Percentiles rank a stretch among this genome's conserved stretches.
Conservation (phyloP, 1,284 basidiomycete species). For the Lentinus polychrous region DNA sequence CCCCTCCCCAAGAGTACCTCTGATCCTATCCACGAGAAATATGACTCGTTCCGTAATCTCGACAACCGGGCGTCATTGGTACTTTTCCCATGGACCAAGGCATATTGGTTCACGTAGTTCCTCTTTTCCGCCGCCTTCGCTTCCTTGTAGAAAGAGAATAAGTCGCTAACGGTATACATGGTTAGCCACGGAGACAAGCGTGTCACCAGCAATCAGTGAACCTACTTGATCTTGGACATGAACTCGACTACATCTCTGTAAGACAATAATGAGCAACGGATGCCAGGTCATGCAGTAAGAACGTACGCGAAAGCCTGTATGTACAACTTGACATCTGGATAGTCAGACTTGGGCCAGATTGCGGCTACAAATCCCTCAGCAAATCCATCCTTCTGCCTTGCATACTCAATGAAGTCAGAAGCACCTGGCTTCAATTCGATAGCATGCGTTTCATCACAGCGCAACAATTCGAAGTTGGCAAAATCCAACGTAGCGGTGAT, state of each 20-base stretch:
- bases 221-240: not conserved
- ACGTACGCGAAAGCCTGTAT: not conserved
- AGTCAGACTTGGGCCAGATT: conserved; percentile 10
- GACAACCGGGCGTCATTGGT: conserved; percentile 11
- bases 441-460: not conserved
- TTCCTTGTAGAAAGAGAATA: conserved; percentile 19
- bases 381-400: conserved; percentile 1
- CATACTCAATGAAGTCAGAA: not conserved
- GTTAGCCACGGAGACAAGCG: not conserved
- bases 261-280: no score
- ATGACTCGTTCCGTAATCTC: conserved; percentile 22
- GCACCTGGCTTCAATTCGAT: not conserved
- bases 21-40: conserved; percentile 7
- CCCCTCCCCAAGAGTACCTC: conserved; percentile 7
- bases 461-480: not conserved
- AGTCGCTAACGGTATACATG: conserved; percentile 10
- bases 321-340: not conserved
- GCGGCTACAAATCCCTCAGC: conserved; percentile 5
- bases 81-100: conserved; percentile 7
- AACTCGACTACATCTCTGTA: not conserved
- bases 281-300: no score
- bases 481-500: not conserved
- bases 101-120: conserved; percentile 14
- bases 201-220: not conserved
- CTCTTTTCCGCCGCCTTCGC: conserved; percentile 10